Evolutionary conservation across 2,329 filamentous ascomycete genomes (phyloP).

Genomic region (Penicillium sp.): DNA sequence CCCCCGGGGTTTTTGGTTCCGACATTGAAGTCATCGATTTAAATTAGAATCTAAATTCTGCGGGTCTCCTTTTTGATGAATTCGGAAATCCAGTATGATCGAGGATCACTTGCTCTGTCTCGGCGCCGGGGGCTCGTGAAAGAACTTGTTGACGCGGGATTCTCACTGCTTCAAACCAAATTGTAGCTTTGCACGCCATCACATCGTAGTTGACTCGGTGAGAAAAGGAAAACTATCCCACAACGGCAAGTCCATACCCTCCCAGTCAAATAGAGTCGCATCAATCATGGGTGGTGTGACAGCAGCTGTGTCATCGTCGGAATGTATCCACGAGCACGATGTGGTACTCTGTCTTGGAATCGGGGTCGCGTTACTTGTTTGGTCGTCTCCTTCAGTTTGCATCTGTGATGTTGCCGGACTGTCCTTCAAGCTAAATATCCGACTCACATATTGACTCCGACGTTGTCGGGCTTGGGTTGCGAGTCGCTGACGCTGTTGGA

Average conservation of each 20-base stretch:
- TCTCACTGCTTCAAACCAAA: not conserved
- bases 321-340: slow-evolving; percentile 18
- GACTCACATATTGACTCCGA: slow-evolving; percentile 38
- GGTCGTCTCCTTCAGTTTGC: slow-evolving; percentile 3
- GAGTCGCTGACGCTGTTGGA: slow-evolving; percentile 41
- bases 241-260: slow-evolving; percentile 35
- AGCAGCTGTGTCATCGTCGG: slow-evolving; percentile 9
- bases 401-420: slow-evolving; percentile 10
- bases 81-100: not conserved
- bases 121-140: too few relatives aligned
- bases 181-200: not conserved
- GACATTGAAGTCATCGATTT: slow-evolving; percentile 11
- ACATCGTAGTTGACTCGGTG: slow-evolving; percentile 22
- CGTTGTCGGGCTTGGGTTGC: slow-evolving; percentile 28
- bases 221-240: slow-evolving; percentile 40
- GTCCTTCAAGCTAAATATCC: slow-evolving; percentile 36
- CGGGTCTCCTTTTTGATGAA: not conserved
- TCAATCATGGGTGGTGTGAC: slow-evolving; percentile 19
- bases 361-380: slow-evolving; percentile 3
- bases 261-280: slow-evolving; percentile 28
- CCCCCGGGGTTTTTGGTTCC: slow-evolving; percentile 13
- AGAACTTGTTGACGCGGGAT: too few relatives aligned
- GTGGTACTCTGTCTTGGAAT: slow-evolving; percentile 8
- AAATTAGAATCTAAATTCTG: not conserved
- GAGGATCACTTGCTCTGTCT: not conserved